Base-by-base conservation (phyloP, 805 yeast genomes). In the Myxozyma kluyveri region DNA sequence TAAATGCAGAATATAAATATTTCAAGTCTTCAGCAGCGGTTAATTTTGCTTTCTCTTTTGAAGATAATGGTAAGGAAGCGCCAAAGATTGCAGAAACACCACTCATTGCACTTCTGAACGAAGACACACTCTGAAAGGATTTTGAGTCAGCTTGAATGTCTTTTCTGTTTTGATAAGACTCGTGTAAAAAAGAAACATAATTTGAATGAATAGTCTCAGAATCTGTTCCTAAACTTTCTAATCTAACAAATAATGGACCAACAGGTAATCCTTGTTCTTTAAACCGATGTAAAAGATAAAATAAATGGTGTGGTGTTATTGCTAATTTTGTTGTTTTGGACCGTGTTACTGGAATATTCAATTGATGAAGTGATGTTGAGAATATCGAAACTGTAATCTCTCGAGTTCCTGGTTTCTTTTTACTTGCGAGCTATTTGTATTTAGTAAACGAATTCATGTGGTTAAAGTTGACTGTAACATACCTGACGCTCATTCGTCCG, bases 291-390 rank as follows among this genome's bases (percentile, higher is more conserved):
- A 80, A 66, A 21, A 82, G 71, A 60, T 77, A 82, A 62, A 79
- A 83, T 26, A 82, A 69, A 63, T 83, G 87, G 64, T 82, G 88
- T 24, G 81, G 69, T 17, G 86, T 80, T 47, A 83, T 69, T 12
- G 79, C 75, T 21, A 83, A 69, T 52, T 86, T 67, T 17, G 55
- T 45, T 10, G 52, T 19, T 17, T 47, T 37, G 18, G 12, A 18
- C 32, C 33, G 27, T 19, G 37, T 31, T 35, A 42, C 48, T 35
- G 52, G 52, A 22, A 49, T 37, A 35, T 43, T 49, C 19, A 49
- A 42, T 14, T 31, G 7, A 17, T 45, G 47, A 17, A 50, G 46
- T 10, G 46, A 42, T 9, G 50, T 31, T 7, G 50, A 42, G 33
- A 50, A 36, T 7, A 46, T 36, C 14, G 54, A 52, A 17, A 41